Evolutionary conservation across 306 rosid genomes (phyloP), one percentile per base, ranked within the genome.

Genomic region (Biancaea sappan): DNA sequence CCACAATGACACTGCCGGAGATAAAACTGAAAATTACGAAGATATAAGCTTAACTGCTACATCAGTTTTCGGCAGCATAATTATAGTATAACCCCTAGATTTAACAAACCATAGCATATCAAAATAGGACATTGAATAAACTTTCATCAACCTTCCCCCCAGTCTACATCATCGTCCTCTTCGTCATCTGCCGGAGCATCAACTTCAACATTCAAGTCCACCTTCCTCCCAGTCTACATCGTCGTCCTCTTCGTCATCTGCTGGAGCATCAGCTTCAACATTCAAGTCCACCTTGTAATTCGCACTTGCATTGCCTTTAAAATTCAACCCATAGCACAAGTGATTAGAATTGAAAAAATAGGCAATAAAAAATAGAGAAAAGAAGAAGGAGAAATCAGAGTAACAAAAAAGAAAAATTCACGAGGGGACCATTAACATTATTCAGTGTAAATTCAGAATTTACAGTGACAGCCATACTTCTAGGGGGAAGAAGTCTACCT

Each of bases 141-240:
- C 40, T 25, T 13, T 31, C 78, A 74, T 77, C 61, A 89, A 51
- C 91, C 88, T 79, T 89, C 94, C 88, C 87, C 94, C 94, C 94
- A 87, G 73, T 89, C 91, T 54, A 89, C 77, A 50, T 86, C 87
- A 29, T 65, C 71, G 0, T 65, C 71, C 66, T 62, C 94, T 0
- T 84, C 91, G 0, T 89, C 89, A 9, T 87, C 91, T 7, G 73
- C 85, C 16, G 72, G 67, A 65, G 86, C 87, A 60, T 87, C 85
- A 6, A 87, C 91, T 74, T 89, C 88, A 11, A 87, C 78, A 44
- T 89, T 89, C 88, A 89, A 85, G 85, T 89, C 94, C n/a, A 51
- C 91, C 88, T 79, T 89, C 94, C 88, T 89, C 94, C 94, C 94
- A 87, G 73, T 89, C 91, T 54, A 89, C 77, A 50, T 86, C 87